Evolutionary conservation across 1,139 yeast genomes (phyloP), one percentile per base, ranked within the genome.

Genomic region (Hyphopichia wangnamkhiaoensis): DNA sequence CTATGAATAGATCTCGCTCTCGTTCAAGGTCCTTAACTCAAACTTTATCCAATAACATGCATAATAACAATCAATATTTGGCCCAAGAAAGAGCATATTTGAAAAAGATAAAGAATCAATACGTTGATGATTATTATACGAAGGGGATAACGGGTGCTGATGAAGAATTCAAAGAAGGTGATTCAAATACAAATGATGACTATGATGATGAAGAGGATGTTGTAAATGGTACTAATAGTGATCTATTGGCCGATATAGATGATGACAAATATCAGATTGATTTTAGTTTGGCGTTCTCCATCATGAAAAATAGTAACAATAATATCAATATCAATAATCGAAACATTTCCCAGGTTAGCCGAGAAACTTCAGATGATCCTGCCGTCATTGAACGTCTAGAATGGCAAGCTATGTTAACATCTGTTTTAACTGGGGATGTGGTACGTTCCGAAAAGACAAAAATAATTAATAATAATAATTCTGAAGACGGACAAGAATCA

Each of bases 351-450:
- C 65, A 70, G 34, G 53, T 76, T 32, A 63, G 66, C 41, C 65
- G 65, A 34, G 72, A 74, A 33, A 65, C 65, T 27, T 72, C 72
- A 7, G 73, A 77, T 39, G 87, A 84, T 49, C 85, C 87, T 2
- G 75, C 77, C 17, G 81, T 88, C 16, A 60, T 82, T 21, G 98
- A 90, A 58, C 71, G 98, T 36, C 71, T 91, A 20, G 97, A 91
- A 63, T 93, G 98, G 98, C 98, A 93, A 59, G 80, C 94, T 0
- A 89, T 93, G 96, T 71, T 93, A 34, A 78, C 88, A 3, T 79
- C 93, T 4, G 98, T 93, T 2, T 73, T 93, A 29, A 91, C 95
- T 2, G 98, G 98, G 47, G 98, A 93, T 58, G 96, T 93, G 35
- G 90, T 93, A 16, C 77, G 84, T 31, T 85, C 95, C 9, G 98